These are phyloP conservation scores for Neckera pumila DNA, from an alignment of 225 moss, liverwort and hornwort species.

Conservation along the genomic window DNA sequence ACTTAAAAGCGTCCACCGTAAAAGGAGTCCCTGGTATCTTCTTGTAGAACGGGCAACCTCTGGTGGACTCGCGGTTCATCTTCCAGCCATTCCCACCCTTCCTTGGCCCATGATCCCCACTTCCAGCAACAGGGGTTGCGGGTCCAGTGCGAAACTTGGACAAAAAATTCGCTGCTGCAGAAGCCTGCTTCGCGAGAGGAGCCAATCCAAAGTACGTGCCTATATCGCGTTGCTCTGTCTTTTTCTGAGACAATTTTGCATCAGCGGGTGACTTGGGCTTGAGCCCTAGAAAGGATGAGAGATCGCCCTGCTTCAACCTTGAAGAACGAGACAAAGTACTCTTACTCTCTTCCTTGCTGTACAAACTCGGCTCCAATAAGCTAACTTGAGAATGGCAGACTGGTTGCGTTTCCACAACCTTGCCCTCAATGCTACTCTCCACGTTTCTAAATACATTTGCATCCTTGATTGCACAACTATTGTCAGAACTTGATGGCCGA, in stretches of 20 bases:
- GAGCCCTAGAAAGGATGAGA: slow-evolving; percentile 61
- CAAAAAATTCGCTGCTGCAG: slow-evolving; percentile 26
- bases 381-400: neutral
- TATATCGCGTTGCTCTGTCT: slow-evolving; percentile 58
- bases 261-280: slow-evolving; percentile 26
- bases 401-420: neutral
- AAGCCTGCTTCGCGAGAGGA: slow-evolving; percentile 34
- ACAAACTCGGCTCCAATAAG: neutral
- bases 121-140: slow-evolving; percentile 5
- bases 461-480: neutral
- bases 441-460: neutral
- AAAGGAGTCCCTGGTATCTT: slow-evolving; percentile 85
- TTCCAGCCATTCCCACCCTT: slow-evolving; percentile 22
- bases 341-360: slow-evolving; percentile 1
- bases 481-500: neutral
- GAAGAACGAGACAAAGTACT: neutral
- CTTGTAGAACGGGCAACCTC: slow-evolving; percentile 94
- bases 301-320: slow-evolving; percentile 71
- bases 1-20: slow-evolving; percentile 89
- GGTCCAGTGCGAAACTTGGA: slow-evolving; percentile 40
- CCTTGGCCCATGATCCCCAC: slow-evolving; percentile 1
- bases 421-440: neutral
- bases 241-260: slow-evolving; percentile 20
- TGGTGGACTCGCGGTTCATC: slow-evolving; percentile 8
- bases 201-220: slow-evolving; percentile 60